Percentiles rank a stretch among this genome's conserved stretches.
Conservation (phyloP, 78 protist species). For the Cyanophora paradoxa region DNA sequence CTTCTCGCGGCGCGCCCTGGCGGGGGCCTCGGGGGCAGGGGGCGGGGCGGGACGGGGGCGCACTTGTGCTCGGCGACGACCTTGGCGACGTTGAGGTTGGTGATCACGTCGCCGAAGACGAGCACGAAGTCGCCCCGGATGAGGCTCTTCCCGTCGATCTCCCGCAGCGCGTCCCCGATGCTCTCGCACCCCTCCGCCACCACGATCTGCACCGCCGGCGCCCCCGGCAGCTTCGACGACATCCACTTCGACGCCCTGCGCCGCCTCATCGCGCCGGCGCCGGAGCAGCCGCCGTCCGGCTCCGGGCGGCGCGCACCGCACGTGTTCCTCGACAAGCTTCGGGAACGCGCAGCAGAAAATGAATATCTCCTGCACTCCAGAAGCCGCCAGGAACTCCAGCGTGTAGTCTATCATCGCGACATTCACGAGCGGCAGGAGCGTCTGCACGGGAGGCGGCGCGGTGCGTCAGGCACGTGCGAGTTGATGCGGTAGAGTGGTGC, state of each 20-base stretch:
- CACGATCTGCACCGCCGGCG: not conserved
- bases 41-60: not conserved
- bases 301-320: too few species aligned
- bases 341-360: slow-evolving; percentile 59
- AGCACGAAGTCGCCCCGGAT: slow-evolving; percentile 64
- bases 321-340: slow-evolving; percentile 26
- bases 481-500: not conserved
- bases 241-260: too few species aligned
- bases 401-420: slow-evolving; percentile 76
- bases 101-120: slow-evolving; percentile 60
- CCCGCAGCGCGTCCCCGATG: slow-evolving; percentile 74
- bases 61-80: slow-evolving; percentile 58
- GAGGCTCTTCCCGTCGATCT: slow-evolving; percentile 25
- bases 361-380: slow-evolving; percentile 58
- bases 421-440: slow-evolving; percentile 64
- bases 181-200: slow-evolving; percentile 5
- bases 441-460: slow-evolving; percentile 10
- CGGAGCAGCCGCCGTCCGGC: too few species aligned
- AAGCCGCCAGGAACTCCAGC: slow-evolving; percentile 62
- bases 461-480: not conserved
- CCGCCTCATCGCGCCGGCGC: too few species aligned
- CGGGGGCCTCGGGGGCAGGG: not conserved
- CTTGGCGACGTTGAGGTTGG: slow-evolving; percentile 53
- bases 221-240: not conserved
- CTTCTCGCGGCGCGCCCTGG: slow-evolving; percentile 44